Evolutionary conservation across 495 filamentous ascomycete species (phyloP), one percentile per base, ranked within the genome.

Genomic region (Xylaria intraflava): DNA sequence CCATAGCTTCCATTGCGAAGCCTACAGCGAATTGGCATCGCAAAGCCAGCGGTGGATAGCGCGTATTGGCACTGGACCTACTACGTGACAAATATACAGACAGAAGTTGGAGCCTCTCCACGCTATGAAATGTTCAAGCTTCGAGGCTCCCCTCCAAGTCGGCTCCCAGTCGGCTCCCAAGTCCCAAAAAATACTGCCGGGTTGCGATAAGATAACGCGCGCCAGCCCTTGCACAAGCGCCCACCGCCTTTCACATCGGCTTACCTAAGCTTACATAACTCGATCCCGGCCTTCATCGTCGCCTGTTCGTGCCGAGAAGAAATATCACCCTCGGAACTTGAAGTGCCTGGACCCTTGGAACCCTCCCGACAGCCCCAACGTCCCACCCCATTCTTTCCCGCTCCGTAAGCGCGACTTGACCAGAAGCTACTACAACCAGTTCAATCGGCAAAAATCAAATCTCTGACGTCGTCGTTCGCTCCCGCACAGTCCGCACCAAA

Each of bases 141-240:
- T 46, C 60, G 51, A 71, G 67, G 66, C 61, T 58, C 57, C 59
- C 53, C 46, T 36, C 35, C 60, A 59, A 61, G 47, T 24, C n/a
- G n/a, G n/a, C n/a, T n/a, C n/a, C n/a, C n/a, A n/a, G n/a, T n/a
- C n/a, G n/a, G n/a, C n/a, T n/a, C n/a, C n/a, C n/a, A n/a, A n/a
- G n/a, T n/a, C 50, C 23, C 19, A 51, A 60, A 51, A 27, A 45
- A 35, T 46, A 22, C 47, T 41, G 39, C 51, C 51, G 43, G 29
- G 47, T 51, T 36, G 46, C 55, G 53, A 62, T 55, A 55, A 39
- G 51, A 43, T 58, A 52, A 31, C 46, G 24, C 2, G 45, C 26
- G 2, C 39, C 6, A 42, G 5, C 11, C 7, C 12, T 14, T 30
- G 40, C 19, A 53, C 41, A 31, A 24, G 38, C 27, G 36, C 30